phyloP scores from a whole-genome alignment of 169 alveolate species.

The Sarcocystis neurona region DNA sequence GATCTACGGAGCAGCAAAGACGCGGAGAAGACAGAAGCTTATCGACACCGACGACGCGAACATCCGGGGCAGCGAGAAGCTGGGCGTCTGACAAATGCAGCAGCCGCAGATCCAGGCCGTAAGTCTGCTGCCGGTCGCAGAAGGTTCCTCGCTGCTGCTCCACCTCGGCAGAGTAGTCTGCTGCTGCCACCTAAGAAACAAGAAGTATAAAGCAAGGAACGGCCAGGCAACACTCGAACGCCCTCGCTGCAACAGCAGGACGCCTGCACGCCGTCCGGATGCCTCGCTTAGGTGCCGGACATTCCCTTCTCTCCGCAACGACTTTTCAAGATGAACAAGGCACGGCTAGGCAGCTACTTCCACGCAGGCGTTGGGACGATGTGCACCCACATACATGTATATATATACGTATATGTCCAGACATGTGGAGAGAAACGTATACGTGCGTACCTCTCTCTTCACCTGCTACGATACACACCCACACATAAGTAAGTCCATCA shows the following conservation, averaged over 20 bases:
- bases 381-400: neutral
- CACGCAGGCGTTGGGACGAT: too few relatives aligned
- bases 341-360: neutral
- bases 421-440: too few relatives aligned
- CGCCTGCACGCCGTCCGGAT: too few relatives aligned
- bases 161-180: constrained; percentile 1
- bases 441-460: too few relatives aligned
- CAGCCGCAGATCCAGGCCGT: constrained; percentile 25
- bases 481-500: too few relatives aligned
- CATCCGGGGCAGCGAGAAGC: constrained; percentile 19
- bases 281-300: too few relatives aligned
- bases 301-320: neutral
- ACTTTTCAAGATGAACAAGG: neutral
- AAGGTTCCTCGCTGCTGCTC: constrained; percentile 12
- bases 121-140: constrained; percentile 11
- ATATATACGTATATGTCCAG: neutral
- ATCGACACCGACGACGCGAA: neutral
- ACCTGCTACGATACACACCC: too few relatives aligned
- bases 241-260: neutral
- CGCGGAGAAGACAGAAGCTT: neutral
- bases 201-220: neutral
- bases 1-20: neutral
- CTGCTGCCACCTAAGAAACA: neutral
- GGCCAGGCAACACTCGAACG: neutral
- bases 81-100: constrained; percentile 6